These are phyloP conservation scores for Globisporangium apiculatum DNA, from an alignment of 352 stramenopile genomes.

Conservation along the genomic window DNA sequence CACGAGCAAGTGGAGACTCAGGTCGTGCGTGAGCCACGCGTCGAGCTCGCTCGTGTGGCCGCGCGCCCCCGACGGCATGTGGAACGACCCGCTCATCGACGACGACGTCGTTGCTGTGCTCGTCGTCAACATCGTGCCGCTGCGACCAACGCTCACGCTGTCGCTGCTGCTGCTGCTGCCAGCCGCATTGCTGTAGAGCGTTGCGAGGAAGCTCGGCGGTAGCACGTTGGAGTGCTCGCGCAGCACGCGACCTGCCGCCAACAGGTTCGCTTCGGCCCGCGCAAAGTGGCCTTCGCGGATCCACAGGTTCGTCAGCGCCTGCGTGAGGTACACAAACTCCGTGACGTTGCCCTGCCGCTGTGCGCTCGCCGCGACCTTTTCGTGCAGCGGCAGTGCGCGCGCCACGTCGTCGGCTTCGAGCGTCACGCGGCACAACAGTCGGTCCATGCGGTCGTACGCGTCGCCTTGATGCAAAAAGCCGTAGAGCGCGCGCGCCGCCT, in stretches of 20 bases:
- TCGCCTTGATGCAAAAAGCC: slow-evolving; percentile 60
- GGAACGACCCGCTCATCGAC: slow-evolving; percentile 47
- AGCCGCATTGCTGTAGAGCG: slow-evolving; percentile 12
- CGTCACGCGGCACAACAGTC: slow-evolving; percentile 65
- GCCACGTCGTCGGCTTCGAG: slow-evolving; percentile 71
- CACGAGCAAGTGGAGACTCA: slow-evolving; percentile 76
- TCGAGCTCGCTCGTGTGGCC: slow-evolving; percentile 71
- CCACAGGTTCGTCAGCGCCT: slow-evolving; percentile 75
- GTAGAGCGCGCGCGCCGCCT: slow-evolving; percentile 58
- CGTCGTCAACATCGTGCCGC: slow-evolving; percentile 58
- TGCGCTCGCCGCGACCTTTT: slow-evolving; percentile 65
- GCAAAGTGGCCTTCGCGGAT: slow-evolving; percentile 73
- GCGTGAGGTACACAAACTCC: slow-evolving; percentile 80
- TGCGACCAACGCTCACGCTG: slow-evolving; percentile 46
- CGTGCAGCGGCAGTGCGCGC: slow-evolving; percentile 64
- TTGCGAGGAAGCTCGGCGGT: slow-evolving; percentile 54
- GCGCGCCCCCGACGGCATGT: slow-evolving; percentile 34
- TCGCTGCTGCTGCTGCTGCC: slow-evolving; percentile 39
- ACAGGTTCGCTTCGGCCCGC: slow-evolving; percentile 58
- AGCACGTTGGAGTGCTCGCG: slow-evolving; percentile 63
- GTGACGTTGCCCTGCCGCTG: slow-evolving; percentile 77
- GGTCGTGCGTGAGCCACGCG: slow-evolving; percentile 74
- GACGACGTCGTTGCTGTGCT: slow-evolving; percentile 70
- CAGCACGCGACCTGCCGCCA: slow-evolving; percentile 55
- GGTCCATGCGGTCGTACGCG: slow-evolving; percentile 74